Conservation (phyloP, 2,329 filamentous ascomycete genomes). For the Penicillium glabrum region DNA sequence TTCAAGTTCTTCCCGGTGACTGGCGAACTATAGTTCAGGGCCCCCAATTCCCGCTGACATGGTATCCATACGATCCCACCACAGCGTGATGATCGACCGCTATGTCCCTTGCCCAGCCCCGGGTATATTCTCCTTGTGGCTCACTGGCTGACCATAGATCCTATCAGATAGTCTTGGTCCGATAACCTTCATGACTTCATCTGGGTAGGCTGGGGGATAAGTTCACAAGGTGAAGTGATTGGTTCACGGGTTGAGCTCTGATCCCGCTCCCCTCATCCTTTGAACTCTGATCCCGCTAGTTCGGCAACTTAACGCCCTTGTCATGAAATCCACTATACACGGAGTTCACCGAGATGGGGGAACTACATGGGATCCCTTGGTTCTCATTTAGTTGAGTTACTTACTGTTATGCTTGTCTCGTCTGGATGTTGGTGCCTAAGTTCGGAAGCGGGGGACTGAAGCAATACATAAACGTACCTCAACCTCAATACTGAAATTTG, state of each 20-base stretch:
- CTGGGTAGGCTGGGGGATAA: too few species aligned
- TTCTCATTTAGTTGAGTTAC: too few species aligned
- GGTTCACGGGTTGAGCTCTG: neutral
- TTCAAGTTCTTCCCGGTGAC: neutral
- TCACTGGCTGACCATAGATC: neutral
- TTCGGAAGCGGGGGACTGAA: too few species aligned
- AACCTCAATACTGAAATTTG: too few species aligned
- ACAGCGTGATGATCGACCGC: slow-evolving; percentile 2
- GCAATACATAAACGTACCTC: too few species aligned
- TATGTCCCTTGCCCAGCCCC: neutral
- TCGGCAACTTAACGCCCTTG: neutral
- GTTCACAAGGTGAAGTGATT: neutral
- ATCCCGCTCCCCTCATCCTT: neutral
- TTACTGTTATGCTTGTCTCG: too few species aligned
- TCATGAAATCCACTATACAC: neutral
- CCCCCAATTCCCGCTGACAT: neutral
- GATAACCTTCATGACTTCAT: neutral
- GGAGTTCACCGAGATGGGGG: neutral
- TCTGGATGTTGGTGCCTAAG: too few species aligned
- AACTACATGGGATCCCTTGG: neutral
- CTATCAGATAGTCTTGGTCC: neutral
- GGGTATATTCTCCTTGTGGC: neutral
- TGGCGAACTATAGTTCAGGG: neutral
- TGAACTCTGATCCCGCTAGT: slow-evolving; percentile 3
- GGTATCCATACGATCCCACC: neutral